Evolutionary conservation across 208 protist species (phyloP).

Genomic region (Acanthamoeba triangularis): DNA sequence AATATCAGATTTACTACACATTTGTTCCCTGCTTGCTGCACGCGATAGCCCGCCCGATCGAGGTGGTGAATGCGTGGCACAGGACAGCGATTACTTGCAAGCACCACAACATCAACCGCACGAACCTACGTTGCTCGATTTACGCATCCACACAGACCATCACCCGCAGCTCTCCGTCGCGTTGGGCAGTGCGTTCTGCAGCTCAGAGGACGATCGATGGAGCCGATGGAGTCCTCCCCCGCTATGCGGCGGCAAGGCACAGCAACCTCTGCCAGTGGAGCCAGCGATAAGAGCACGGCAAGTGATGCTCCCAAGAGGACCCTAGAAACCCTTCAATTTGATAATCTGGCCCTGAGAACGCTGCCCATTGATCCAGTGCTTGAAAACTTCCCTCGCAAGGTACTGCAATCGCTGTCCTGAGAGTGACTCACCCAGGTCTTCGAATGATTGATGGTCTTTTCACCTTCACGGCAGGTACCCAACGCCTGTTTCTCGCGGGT

Average conservation of each 20-base stretch:
- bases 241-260: not conserved
- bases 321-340: constrained; percentile 79
- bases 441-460: not conserved
- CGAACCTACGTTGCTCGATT: too few relatives aligned
- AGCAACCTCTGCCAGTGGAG: not conserved
- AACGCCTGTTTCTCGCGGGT: constrained; percentile 83
- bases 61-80: not conserved
- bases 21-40: not conserved
- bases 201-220: not conserved
- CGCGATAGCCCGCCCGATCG: too few relatives aligned
- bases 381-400: constrained; percentile 66
- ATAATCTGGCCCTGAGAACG: constrained; percentile 76
- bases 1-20: too few relatives aligned
- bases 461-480: not conserved
- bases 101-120: not conserved
- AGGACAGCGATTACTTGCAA: not conserved
- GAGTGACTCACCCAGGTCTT: not conserved
- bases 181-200: not conserved
- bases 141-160: not conserved
- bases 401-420: not conserved
- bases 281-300: not conserved
- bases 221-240: not conserved
- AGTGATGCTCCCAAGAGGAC: not conserved
- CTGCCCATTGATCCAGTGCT: constrained; percentile 81
- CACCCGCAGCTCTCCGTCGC: not conserved